Conservation (phyloP, 2,329 filamentous ascomycete species). For the Fusarium pilosicola region DNA sequence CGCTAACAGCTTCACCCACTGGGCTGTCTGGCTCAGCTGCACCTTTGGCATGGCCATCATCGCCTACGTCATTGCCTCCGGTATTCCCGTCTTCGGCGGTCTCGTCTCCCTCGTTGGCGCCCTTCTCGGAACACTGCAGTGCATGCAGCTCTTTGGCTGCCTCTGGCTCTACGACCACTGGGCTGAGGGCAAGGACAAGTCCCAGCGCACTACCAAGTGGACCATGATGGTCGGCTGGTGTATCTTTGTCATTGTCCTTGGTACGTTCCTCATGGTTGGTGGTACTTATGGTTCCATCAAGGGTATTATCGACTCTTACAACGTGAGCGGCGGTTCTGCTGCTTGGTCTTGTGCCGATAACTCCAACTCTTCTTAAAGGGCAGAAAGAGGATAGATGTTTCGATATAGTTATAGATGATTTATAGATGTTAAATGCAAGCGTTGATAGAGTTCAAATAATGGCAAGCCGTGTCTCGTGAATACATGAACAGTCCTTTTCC, state of each 20-base stretch:
- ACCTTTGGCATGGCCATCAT: constrained; percentile 40
- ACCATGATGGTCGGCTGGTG: constrained; percentile 27
- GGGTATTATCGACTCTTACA: constrained; percentile 48
- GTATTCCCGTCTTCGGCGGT: constrained; percentile 42
- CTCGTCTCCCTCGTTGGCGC: constrained; percentile 47
- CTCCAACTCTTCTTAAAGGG: constrained; percentile 45
- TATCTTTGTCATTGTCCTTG: constrained; percentile 25
- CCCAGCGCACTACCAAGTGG: constrained; percentile 23
- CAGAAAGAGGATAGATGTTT: neutral
- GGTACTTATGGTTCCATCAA: constrained; percentile 58
- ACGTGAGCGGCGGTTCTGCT: constrained; percentile 48
- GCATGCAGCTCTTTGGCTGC: constrained; percentile 45
- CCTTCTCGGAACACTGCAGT: constrained; percentile 46
- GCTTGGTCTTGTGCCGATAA: constrained; percentile 58
- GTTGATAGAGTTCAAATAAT: constrained; percentile 14
- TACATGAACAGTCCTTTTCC: neutral
- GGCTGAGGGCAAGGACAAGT: constrained; percentile 32
- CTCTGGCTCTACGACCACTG: constrained; percentile 47
- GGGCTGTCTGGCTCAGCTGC: constrained; percentile 47
- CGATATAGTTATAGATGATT: neutral
- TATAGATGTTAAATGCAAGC: constrained; percentile 23
- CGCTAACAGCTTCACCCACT: constrained; percentile 44
- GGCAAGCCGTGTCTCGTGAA: neutral
- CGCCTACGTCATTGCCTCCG: constrained; percentile 43
- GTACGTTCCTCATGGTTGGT: constrained; percentile 54